Evolutionary conservation across 805 yeast genomes (phyloP).

Genomic region (Wickerhamomyces strasburgensis): DNA sequence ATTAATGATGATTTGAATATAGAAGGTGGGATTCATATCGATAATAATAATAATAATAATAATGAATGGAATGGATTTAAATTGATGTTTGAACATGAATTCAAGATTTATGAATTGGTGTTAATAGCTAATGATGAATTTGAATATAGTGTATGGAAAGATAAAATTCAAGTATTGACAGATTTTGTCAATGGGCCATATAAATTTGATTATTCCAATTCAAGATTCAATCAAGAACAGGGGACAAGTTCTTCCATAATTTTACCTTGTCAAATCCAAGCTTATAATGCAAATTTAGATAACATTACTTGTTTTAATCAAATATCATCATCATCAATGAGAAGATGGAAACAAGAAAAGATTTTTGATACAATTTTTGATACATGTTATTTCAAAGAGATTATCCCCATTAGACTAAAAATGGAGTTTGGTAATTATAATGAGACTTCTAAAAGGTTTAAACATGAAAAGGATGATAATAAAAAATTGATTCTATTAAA

Average conservation of each 20-base stretch:
- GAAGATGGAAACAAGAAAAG: not conserved
- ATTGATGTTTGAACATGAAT: conserved; percentile 40
- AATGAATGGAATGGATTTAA: conserved; percentile 28
- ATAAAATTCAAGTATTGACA: conserved; percentile 27
- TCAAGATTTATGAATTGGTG: conserved; percentile 40
- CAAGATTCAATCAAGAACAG: conserved; percentile 19
- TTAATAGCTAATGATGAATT: conserved; percentile 27
- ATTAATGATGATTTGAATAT: conserved; percentile 14
- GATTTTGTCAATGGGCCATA: conserved; percentile 31
- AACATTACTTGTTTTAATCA: conserved; percentile 4
- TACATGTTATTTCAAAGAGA: conserved; percentile 23
- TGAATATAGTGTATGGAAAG: conserved; percentile 41
- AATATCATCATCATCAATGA: conserved; percentile 1
- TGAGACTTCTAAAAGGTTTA: conserved; percentile 7
- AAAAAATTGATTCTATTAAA: conserved; percentile 10
- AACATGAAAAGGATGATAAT: conserved; percentile 5
- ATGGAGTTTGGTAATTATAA: conserved; percentile 9
- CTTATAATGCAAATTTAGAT: conserved; percentile 22
- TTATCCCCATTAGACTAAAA: conserved; percentile 26
- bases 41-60: conserved; percentile 22
- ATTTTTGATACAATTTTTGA: conserved; percentile 10
- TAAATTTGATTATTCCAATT: conserved; percentile 25
- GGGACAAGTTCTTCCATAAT: conserved; percentile 20
- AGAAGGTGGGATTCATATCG: conserved; percentile 29
- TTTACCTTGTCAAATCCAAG: conserved; percentile 16